Conservation (phyloP, 2,329 filamentous ascomycete genomes). For the Botrytis porri region DNA sequence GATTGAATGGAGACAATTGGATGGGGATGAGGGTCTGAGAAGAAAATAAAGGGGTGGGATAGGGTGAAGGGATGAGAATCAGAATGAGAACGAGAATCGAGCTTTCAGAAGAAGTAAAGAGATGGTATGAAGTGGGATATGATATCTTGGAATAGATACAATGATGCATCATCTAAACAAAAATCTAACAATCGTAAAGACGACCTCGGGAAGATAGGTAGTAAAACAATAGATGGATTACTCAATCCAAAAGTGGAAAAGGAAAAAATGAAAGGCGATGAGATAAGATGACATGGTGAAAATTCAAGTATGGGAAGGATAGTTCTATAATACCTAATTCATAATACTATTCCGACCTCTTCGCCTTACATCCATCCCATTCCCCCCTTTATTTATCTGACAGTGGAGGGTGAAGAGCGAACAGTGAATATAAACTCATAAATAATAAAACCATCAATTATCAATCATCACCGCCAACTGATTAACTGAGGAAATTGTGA, state of each 20-base stretch:
- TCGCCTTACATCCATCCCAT: background rate
- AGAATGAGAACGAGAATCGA: background rate
- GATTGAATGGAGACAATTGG: background rate
- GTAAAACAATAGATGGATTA: fast-evolving
- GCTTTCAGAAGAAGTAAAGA: background rate
- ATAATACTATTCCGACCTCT: background rate
- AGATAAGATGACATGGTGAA: background rate
- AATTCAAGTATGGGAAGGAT: fast-evolving
- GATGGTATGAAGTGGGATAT: background rate
- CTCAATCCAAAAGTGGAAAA: background rate
- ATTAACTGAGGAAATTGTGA: background rate
- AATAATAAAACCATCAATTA: too few species aligned
- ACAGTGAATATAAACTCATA: background rate
- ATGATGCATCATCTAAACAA: fast-evolving
- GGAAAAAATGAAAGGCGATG: background rate
- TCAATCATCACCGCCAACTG: too few species aligned
- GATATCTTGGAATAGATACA: background rate
- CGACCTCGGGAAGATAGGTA: background rate
- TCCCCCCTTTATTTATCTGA: fast-evolving
- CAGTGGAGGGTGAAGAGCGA: too few species aligned
- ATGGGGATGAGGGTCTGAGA: background rate
- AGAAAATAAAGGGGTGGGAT: background rate
- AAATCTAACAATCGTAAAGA: background rate
- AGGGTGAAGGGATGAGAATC: background rate
- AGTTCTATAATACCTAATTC: too few species aligned